Percentiles rank a stretch among this genome's conserved stretches.
These are phyloP conservation scores for Sporobolomyces phaffii DNA, from an alignment of 768 basidiomycete genomes.

Conservation along the genomic window DNA sequence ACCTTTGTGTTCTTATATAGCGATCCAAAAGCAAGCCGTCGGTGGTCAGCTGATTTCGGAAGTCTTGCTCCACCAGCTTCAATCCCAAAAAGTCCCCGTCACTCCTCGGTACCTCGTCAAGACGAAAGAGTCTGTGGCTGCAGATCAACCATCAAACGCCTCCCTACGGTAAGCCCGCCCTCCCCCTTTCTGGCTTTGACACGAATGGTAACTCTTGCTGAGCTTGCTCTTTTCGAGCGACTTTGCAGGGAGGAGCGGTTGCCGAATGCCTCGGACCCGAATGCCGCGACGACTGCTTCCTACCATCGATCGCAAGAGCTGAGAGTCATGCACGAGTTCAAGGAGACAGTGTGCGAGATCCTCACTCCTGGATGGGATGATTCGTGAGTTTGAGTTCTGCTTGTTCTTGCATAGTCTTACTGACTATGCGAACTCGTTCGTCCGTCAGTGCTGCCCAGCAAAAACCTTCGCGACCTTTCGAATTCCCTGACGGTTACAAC, in stretches of 20 bases:
- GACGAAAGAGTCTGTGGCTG: slow-evolving; percentile 64
- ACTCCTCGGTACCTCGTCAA: slow-evolving; percentile 82
- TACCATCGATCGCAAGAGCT: slow-evolving; percentile 60
- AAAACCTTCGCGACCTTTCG: slow-evolving; percentile 60
- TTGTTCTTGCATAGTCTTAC: not conserved
- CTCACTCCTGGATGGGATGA: slow-evolving; percentile 83
- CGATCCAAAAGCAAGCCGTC: slow-evolving; percentile 56
- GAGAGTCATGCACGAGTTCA: slow-evolving; percentile 87
- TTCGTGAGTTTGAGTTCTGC: slow-evolving; percentile 47
- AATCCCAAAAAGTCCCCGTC: slow-evolving; percentile 55
- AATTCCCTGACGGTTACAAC: slow-evolving; percentile 92
- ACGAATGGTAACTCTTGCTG: too few relatives aligned
- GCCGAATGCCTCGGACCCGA: slow-evolving; percentile 15
- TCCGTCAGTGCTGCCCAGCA: slow-evolving; percentile 52
- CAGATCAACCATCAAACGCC: slow-evolving; percentile 60
- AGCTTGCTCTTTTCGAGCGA: too few relatives aligned
- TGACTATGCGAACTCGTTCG: not conserved
- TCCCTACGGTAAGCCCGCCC: slow-evolving; percentile 63
- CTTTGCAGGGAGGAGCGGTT: slow-evolving; percentile 29
- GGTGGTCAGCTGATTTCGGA: slow-evolving; percentile 61
- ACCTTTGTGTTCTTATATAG: slow-evolving; percentile 48
- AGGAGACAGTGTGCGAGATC: slow-evolving; percentile 80
- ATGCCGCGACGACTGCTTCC: slow-evolving; percentile 62
- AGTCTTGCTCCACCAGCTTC: slow-evolving; percentile 47
- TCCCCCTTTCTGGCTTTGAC: not conserved